Percentiles rank a stretch among this genome's conserved stretches.
Conservation (phyloP, 2,329 filamentous ascomycete genomes). For the Lachnellula willkommii region DNA sequence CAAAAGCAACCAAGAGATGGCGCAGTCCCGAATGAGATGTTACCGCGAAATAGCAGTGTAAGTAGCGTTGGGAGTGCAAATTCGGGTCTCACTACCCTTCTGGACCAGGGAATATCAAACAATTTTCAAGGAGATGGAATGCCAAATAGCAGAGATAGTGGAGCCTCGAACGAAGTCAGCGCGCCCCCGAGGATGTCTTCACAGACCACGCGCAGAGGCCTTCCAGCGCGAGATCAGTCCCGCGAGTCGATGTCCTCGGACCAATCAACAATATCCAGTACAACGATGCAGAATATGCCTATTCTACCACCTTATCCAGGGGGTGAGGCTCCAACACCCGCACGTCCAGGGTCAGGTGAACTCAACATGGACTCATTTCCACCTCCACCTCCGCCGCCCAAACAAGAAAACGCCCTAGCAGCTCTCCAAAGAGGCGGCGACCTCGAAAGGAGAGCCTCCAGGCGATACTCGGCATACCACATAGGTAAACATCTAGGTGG, state of each 20-base stretch:
- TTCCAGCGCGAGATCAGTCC: slow-evolving; percentile 45
- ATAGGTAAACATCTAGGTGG: slow-evolving; percentile 89
- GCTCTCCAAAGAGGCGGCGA: slow-evolving; percentile 89
- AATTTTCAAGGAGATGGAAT: slow-evolving; percentile 22
- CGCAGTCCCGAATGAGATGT: slow-evolving; percentile 18
- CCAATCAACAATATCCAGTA: slow-evolving; percentile 66
- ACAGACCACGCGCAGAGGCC: slow-evolving; percentile 20
- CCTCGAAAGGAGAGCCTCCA: slow-evolving; percentile 83
- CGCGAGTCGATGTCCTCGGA: slow-evolving; percentile 49
- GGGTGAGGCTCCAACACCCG: slow-evolving; percentile 49
- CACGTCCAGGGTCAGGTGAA: slow-evolving; percentile 41
- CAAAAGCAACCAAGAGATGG: slow-evolving; percentile 55
- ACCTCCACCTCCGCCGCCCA: slow-evolving; percentile 73
- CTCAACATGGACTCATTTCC: slow-evolving; percentile 56
- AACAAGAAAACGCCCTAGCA: slow-evolving; percentile 83
- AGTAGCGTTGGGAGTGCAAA: slow-evolving; percentile 53
- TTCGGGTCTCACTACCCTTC: slow-evolving; percentile 51
- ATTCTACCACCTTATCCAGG: slow-evolving; percentile 67
- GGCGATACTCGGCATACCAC: slow-evolving; percentile 93
- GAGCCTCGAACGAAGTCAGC: slow-evolving; percentile 31
- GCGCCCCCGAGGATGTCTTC: slow-evolving; percentile 42
- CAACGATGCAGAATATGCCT: slow-evolving; percentile 69
- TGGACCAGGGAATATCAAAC: slow-evolving; percentile 48
- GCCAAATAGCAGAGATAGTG: slow-evolving; percentile 18
- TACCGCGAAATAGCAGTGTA: slow-evolving; percentile 47